phyloP scores from a whole-genome alignment of 2,329 filamentous ascomycete genomes.

The Venturia asperata region DNA sequence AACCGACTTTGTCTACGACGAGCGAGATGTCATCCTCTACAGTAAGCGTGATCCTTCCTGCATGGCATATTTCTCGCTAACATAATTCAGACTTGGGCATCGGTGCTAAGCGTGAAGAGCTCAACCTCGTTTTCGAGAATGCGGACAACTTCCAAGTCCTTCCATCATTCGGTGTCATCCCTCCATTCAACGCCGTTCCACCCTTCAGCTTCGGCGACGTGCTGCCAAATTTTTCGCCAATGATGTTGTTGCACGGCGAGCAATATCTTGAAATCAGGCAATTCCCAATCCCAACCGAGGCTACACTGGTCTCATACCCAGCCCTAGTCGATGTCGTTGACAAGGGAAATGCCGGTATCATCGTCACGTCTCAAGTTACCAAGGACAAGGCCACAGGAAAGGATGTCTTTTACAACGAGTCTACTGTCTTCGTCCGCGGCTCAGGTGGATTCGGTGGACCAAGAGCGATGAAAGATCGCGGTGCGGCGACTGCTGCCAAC shows the following conservation, averaged over 20 bases:
- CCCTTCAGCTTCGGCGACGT: slow-evolving; percentile 76
- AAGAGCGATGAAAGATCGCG: slow-evolving; percentile 68
- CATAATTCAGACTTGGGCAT: slow-evolving; percentile 60
- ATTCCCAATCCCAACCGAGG: slow-evolving; percentile 83
- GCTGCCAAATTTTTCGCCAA: slow-evolving; percentile 92
- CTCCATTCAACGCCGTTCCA: slow-evolving; percentile 76
- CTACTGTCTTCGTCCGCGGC: slow-evolving; percentile 84
- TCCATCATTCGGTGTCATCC: slow-evolving; percentile 93
- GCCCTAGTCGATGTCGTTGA: slow-evolving; percentile 90
- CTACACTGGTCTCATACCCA: slow-evolving; percentile 65
- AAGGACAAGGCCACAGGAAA: slow-evolving; percentile 78
- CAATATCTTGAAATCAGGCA: slow-evolving; percentile 94
- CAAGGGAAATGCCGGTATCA: slow-evolving; percentile 83
- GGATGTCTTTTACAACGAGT: slow-evolving; percentile 95
- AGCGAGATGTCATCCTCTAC: slow-evolving; percentile 88
- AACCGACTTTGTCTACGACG: slow-evolving; percentile 52
- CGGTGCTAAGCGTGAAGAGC: slow-evolving; percentile 82
- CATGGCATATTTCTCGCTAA: slow-evolving; percentile 8
- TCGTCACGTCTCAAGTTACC: slow-evolving; percentile 73
- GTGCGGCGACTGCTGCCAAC: slow-evolving; percentile 72
- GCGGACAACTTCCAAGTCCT: slow-evolving; percentile 87
- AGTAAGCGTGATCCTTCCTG: slow-evolving; percentile 37
- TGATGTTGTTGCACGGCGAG: slow-evolving; percentile 98
- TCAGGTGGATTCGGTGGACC: slow-evolving; percentile 84
- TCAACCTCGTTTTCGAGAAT: slow-evolving; percentile 85